Evolutionary conservation across 208 protist species (phyloP).

Genomic region (Acanthamoeba lenticulata): DNA sequence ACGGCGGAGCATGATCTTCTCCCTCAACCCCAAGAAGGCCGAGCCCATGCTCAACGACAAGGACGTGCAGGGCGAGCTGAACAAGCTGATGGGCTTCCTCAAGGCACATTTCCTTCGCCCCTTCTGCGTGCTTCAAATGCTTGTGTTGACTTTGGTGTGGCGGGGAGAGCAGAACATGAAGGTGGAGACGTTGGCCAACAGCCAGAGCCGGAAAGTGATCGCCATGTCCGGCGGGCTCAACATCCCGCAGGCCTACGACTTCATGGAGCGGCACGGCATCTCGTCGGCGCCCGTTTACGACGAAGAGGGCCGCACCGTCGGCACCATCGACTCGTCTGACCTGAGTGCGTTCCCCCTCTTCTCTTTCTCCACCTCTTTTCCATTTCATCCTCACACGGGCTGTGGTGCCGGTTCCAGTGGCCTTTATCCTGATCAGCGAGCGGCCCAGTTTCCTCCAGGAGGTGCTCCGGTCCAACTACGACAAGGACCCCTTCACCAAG

Average conservation of each 20-base stretch:
- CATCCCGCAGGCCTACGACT: constrained; percentile 47
- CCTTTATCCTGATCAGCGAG: constrained; percentile 59
- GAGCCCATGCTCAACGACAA: not conserved
- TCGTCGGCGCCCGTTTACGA: constrained; percentile 46
- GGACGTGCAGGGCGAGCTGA: not conserved
- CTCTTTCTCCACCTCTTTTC: not conserved
- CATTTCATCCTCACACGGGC: not conserved
- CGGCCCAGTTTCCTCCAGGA: constrained; percentile 31
- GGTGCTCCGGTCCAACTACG: constrained; percentile 40
- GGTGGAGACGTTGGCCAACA: constrained; percentile 41
- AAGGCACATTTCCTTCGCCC: not conserved
- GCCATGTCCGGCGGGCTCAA: constrained; percentile 50
- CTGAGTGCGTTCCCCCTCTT: not conserved
- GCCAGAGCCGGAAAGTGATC: constrained; percentile 40
- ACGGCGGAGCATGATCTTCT: not conserved
- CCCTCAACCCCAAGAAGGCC: not conserved
- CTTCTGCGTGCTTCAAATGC: not conserved
- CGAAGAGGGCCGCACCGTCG: constrained; percentile 52
- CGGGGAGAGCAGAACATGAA: not conserved
- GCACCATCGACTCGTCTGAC: constrained; percentile 24
- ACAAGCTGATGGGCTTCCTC: not conserved
- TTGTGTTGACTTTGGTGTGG: not conserved
- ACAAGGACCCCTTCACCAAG: constrained; percentile 62
- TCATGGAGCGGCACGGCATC: constrained; percentile 49
- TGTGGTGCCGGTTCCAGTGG: not conserved